Base-by-base conservation (phyloP, 352 stramenopile genomes). In the Phytopythium delawarense region DNA sequence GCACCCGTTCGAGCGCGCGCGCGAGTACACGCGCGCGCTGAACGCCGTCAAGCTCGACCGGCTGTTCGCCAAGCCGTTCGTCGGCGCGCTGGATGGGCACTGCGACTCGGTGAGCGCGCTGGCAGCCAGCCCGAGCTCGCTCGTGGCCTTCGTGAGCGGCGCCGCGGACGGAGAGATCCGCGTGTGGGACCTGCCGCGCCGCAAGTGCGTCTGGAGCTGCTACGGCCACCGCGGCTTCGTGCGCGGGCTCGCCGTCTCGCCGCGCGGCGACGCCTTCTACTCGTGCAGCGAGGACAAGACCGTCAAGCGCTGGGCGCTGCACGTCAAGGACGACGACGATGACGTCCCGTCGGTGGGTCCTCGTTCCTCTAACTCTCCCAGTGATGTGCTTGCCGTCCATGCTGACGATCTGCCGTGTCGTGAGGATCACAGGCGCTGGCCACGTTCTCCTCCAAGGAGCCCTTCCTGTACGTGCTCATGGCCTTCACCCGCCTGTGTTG, bases 51-150 rank as follows among this genome's bases (percentile, higher is more conserved):
- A 99, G 76, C 81, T 99, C 42, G 96, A 99, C 70, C 94, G 97
- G 7, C 89, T 99, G 76, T 99, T 99, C 81, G 98, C 98, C 53
- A 98, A 98, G 71, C 98, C 98, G 5, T 98, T 99, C 63, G 69
- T 99, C 11, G 97, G 96, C 30, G 96, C 97, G 61, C 72, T 99
- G 39, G 94, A 99, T 55, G 97, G 97, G 35, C 98, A 99, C 75
- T 89, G 81, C 55, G 98, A 99, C 79, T 91, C 95, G 23, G 94
- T 99, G 20, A 98, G 91, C 56, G 92, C 87, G 54, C 77, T 98
- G 30, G 92, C 91, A 34, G 90, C 90, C 25, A 98, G 84, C 67
- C 88, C 91, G 18, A 96, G 83, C 50, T 97, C 85, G 64, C 79
- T 99, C 6, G 83, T 94, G 42, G 76, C 83, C 35, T 94, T 94